Percentiles rank a stretch among this genome's conserved stretches.
These are phyloP conservation scores for Apiospora malaysiana DNA, from an alignment of 2,329 filamentous ascomycete species.

Conservation along the genomic window DNA sequence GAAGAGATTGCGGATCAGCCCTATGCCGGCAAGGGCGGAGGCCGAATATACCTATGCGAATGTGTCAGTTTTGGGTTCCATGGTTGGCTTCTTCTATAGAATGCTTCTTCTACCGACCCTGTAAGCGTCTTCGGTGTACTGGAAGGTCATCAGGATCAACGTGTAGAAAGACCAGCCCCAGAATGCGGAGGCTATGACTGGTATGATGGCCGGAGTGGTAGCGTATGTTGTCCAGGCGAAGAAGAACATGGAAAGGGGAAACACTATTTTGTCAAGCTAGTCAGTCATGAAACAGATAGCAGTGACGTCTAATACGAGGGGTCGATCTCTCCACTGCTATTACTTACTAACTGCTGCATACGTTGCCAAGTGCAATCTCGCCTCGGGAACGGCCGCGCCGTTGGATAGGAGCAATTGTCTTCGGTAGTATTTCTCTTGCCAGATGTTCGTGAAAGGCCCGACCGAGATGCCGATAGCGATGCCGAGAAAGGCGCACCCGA, in stretches of 20 bases:
- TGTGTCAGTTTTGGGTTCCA: neutral
- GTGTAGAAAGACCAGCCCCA: constrained; percentile 58
- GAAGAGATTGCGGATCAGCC: constrained; percentile 44
- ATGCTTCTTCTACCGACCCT: constrained; percentile 27
- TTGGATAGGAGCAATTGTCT: constrained; percentile 36
- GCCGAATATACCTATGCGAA: constrained; percentile 43
- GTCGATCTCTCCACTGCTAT: no score
- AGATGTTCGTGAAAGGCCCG: constrained; percentile 50
- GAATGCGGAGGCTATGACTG: constrained; percentile 53
- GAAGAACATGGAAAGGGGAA: constrained; percentile 42
- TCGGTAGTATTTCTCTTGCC: constrained; percentile 50
- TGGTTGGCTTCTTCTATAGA: no score
- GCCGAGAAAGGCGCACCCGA: constrained; percentile 47
- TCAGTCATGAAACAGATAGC: no score
- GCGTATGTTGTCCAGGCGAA: constrained; percentile 43
- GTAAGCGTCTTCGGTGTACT: constrained; percentile 55
- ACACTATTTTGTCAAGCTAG: constrained; percentile 24
- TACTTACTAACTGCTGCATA: constrained; percentile 44
- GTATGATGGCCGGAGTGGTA: constrained; percentile 48
- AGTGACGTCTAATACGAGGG: no score
- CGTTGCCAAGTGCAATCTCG: constrained; percentile 46
- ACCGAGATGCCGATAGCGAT: constrained; percentile 46
- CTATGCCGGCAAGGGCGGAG: constrained; percentile 47
- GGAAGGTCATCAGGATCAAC: constrained; percentile 55
- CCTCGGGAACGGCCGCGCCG: constrained; percentile 47